Evolutionary conservation across 768 basidiomycete species (phyloP), one percentile per base, ranked within the genome.

Genomic region (Suillus placidus): DNA sequence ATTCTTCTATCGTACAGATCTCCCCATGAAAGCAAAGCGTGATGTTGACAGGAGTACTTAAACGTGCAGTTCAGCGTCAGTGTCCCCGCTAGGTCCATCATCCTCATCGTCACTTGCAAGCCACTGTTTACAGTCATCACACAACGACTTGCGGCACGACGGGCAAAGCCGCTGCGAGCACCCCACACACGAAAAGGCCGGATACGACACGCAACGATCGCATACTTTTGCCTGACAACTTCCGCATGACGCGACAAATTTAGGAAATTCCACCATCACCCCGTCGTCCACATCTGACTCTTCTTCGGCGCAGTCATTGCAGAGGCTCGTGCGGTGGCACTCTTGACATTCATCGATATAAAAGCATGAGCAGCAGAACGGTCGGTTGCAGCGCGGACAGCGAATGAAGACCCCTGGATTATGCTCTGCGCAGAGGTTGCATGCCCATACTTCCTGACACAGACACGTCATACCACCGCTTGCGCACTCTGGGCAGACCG

Each of bases 371-470:
- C 23, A 30, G 26, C 38, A 60, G 18, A 60, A 60, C 6, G 58
- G 26, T 18, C 38, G 38, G 58, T 60, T 26, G 26, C 38, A 60
- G 38, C 26, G 58, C 26, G 58, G 58, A 42, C 38, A 40, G 18
- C 38, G 38, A 38, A 40, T 58, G 57, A 58, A 30, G 26, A 40
- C 10, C 2, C 26, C 18, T 30, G 57, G 35, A n/a, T 7, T 40
- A 12, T 58, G 26, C 16, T 58, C 38, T 6, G 38, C 38, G 10
- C 57, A 40, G 57, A 6, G 16, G 26, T 40, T 38, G 57, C 38
- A 58, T 40, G 26, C 38, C 57, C 57, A 58, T 38, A 38, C 37
- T 37, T 37, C 56, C 56, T 57, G n/a, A n/a, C 55, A 57, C n/a
- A 57, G 20, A 57, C 55, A 57, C n/a, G 56, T 16, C 14, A 38